A percentile compares a stretch with the other conserved stretches of the same genome.
Conservation (phyloP, 2,329 filamentous ascomycete genomes). For the Plenodomus lindquistii region DNA sequence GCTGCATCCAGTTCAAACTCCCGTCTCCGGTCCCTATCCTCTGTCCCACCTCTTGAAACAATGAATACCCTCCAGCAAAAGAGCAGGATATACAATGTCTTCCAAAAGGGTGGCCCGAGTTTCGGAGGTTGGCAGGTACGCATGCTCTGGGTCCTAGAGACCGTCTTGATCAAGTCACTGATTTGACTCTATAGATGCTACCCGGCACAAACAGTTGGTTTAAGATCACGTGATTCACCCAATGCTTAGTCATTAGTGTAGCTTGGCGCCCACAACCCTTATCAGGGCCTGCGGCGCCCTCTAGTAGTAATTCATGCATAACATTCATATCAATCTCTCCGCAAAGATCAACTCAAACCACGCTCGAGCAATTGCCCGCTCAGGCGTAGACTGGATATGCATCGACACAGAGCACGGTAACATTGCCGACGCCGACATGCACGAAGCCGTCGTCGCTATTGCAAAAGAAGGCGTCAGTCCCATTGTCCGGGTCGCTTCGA, state of each 20-base stretch:
- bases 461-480: slow-evolving; percentile 50
- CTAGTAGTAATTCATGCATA: too few species aligned
- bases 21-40: too few species aligned
- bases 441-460: slow-evolving; percentile 58
- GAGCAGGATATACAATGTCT: slow-evolving; percentile 57
- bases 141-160: too few species aligned
- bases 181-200: slow-evolving; percentile 15
- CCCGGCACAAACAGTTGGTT: slow-evolving; percentile 16
- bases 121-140: slow-evolving; percentile 65
- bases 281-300: too few species aligned
- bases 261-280: too few species aligned
- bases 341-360: too few species aligned
- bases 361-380: slow-evolving; percentile 57
- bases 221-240: neutral
- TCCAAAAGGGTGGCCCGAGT: slow-evolving; percentile 54
- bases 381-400: slow-evolving; percentile 59
- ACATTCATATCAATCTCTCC: too few species aligned
- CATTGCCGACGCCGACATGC: slow-evolving; percentile 59
- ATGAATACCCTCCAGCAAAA: slow-evolving; percentile 56
- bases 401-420: slow-evolving; percentile 62
- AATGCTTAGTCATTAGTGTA: too few species aligned
- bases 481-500: slow-evolving; percentile 56
- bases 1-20: neutral
- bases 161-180: too few species aligned
- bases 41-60: slow-evolving; percentile 12